Conservation (phyloP, 495 filamentous ascomycete genomes). For the Penicillium crystallinum region DNA sequence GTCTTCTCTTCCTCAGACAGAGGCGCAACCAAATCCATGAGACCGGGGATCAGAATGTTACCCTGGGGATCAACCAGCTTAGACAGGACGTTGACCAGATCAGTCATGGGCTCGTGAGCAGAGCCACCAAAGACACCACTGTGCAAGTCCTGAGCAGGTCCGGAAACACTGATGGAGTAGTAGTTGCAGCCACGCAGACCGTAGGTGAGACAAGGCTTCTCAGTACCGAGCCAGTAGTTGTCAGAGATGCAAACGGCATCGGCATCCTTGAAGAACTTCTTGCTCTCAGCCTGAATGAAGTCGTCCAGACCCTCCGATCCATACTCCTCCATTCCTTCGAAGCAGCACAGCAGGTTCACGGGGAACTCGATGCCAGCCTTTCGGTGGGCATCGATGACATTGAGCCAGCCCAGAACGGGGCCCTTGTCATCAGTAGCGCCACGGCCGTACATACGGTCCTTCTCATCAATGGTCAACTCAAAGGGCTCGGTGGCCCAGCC, state of each 20-base stretch:
- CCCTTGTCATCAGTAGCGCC: conserved; percentile 98
- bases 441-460: conserved; percentile 92
- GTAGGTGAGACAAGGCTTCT: conserved; percentile 97
- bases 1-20: conserved; percentile 78
- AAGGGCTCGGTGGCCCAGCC: conserved; percentile 98
- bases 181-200: conserved; percentile 97
- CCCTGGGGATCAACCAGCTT: conserved; percentile 83
- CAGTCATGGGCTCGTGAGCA: conserved; percentile 97
- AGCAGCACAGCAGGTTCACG: conserved; percentile 98
- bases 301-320: conserved; percentile 96
- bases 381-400: conserved; percentile 95
- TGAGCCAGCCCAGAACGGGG: conserved; percentile 94
- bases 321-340: conserved; percentile 99
- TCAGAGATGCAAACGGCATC: conserved; percentile 98
- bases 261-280: conserved; percentile 87
- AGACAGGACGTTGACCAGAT: conserved; percentile 74
- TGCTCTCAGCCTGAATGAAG: conserved; percentile 81
- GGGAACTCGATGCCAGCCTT: conserved; percentile 91
- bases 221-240: conserved; percentile 99
- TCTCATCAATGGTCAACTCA: conserved; percentile 76
- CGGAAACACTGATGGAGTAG: conserved; percentile 82
- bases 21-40: conserved; percentile 86
- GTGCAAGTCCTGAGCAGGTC: conserved; percentile 90
- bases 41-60: conserved; percentile 82
- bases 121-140: conserved; percentile 94